A percentile compares a stretch with the other conserved stretches of the same genome.
phyloP scores from a whole-genome alignment of 495 filamentous ascomycete genomes.

The Penicillium ochrochloron region DNA sequence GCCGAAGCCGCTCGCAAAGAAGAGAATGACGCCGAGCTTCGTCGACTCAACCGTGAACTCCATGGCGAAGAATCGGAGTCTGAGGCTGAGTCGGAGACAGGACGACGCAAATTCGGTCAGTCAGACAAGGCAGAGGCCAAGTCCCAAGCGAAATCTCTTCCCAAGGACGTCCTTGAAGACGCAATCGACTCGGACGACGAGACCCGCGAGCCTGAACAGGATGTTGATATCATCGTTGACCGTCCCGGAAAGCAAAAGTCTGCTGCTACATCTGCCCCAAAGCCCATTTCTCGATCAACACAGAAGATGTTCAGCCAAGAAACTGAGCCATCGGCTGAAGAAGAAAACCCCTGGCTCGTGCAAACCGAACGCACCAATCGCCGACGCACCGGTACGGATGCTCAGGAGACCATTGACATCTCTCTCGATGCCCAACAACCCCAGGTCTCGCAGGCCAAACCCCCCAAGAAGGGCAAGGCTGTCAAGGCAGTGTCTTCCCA shows the following conservation, averaged over 20 bases:
- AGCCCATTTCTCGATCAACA: conserved; percentile 25
- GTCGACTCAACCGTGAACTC: conserved; percentile 73
- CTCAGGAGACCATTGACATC: conserved; percentile 47
- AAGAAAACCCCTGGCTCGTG: conserved; percentile 57
- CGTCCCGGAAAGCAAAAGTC: conserved; percentile 31
- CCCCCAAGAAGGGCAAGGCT: conserved; percentile 27
- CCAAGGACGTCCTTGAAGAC: conserved; percentile 66
- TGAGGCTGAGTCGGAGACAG: conserved; percentile 59
- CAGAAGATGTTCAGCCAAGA: conserved; percentile 26
- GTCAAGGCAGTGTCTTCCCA: conserved; percentile 30
- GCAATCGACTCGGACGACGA: conserved; percentile 58
- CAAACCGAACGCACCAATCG: conserved; percentile 47
- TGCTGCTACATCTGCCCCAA: conserved; percentile 20
- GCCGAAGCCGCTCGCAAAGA: conserved; percentile 77
- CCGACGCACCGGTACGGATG: conserved; percentile 35
- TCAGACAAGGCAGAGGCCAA: conserved; percentile 36
- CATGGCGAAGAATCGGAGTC: conserved; percentile 59
- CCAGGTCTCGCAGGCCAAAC: conserved; percentile 19
- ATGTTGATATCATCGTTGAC: conserved; percentile 29
- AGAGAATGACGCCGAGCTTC: conserved; percentile 80
- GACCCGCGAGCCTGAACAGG: conserved; percentile 33
- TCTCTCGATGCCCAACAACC: conserved; percentile 38
- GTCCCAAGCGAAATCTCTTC: conserved; percentile 25
- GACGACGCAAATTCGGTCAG: conserved; percentile 69
- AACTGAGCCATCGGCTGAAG: conserved; percentile 29